Evolutionary conservation across 208 protist genomes (phyloP), one percentile per base, ranked within the genome.

Genomic region (Trypanosoma mega): DNA sequence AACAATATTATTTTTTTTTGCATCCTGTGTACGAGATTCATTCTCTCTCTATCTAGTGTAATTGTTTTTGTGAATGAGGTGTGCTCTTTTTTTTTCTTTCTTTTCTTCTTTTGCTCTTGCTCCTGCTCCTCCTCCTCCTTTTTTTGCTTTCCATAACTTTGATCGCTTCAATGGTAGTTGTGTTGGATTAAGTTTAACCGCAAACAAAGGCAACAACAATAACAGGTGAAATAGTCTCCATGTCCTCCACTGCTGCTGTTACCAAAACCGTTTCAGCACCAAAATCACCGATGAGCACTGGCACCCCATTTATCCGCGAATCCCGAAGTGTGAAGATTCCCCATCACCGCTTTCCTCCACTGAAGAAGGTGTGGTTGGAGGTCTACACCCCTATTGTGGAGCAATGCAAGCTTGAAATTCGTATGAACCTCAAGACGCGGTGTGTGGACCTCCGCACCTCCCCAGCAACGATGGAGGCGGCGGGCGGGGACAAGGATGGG

Each of bases 361-460:
- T 99, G 21, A 99, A 99, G 84, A 87, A 97, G 53, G 77, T 98
- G 11, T 99, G 98, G 98, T 87, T 98, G 73, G 85, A 98, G 59
- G 98, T 99, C 2, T 99, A 99, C 83, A 94, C 91, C 26, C 98
- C 98, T 3, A 80, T 99, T 43, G 98, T 99, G 0, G 92, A 98
- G 72, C 97, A 99, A 62, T 91, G 99, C 74, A 98, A 98, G 70
- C 77, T 99, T 37, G 97, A 99, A 77, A 94, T 99, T 24, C 88
- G 98, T 62, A 99, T 99, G 94, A 99, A 99, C 76, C 75, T 97
- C 18, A 96, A 98, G 71, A 90, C 63, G 16, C 85, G 92, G 36
- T 85, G 53, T 27, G 97, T 99, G 5, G 98, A 99, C 65, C 73
- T 99, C 30, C 85, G 90, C 62, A 96, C 96, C 18, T 87, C 80